Conservation (phyloP, 306 rosid genomes). For the Sindora glabra region DNA sequence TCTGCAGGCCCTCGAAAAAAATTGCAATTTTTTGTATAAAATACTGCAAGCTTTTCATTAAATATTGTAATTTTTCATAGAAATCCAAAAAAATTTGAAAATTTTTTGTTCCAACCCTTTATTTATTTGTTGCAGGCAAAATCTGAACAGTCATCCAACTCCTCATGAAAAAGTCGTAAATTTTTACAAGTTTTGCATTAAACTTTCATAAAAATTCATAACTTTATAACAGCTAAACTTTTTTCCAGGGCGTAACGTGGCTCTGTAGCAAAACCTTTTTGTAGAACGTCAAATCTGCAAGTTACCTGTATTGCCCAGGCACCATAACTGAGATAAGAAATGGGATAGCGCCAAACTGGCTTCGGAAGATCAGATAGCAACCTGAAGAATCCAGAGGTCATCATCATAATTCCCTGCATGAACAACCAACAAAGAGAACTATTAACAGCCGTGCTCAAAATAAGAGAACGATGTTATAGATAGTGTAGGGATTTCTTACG, state of each 20-base stretch:
- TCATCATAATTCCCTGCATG: conserved; percentile 89
- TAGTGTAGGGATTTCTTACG: conserved; percentile 37
- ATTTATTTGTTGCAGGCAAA: too few species aligned
- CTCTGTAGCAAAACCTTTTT: too few species aligned
- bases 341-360: conserved; percentile 63
- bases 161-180: background rate
- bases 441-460: background rate
- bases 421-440: conserved; percentile 7
- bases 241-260: too few species aligned
- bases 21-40: too few species aligned
- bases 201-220: too few species aligned
- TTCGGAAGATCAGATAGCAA: conserved; percentile 58
- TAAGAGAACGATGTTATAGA: background rate
- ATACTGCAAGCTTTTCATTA: too few species aligned
- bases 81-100: background rate
- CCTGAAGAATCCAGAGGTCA: conserved; percentile 72
- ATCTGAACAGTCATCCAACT: background rate
- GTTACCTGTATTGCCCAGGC: conserved; percentile 60
- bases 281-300: too few species aligned
- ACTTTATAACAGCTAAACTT: too few species aligned
- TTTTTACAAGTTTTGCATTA: too few species aligned
- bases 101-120: background rate
- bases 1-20: too few species aligned
- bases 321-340: conserved; percentile 53
- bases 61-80: too few species aligned